Evolutionary conservation across 108 stramenopile genomes (phyloP).

Genomic region (Nannochloropsis gaditana): DNA sequence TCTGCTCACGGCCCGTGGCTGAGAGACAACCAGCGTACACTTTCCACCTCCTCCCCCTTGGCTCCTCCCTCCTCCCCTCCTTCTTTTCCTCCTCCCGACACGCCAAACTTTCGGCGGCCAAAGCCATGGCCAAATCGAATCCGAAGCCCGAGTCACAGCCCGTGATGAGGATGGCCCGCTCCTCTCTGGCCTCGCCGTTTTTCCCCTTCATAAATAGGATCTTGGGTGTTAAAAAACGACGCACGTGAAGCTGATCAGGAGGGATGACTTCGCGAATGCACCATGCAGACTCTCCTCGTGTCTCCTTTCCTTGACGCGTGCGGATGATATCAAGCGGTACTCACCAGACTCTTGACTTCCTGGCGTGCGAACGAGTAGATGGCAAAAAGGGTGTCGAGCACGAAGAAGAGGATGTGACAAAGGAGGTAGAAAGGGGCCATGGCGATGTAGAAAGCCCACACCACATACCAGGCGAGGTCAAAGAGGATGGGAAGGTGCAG

Average conservation of each 20-base stretch:
- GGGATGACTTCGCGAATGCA: too few species aligned
- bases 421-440: neutral
- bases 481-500: neutral
- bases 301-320: too few species aligned
- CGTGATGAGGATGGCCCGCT: neutral
- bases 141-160: conserved; percentile 7
- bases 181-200: neutral
- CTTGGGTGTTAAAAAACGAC: too few species aligned
- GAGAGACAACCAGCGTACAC: neutral
- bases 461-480: neutral
- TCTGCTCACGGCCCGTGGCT: neutral
- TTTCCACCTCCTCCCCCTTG: neutral
- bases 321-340: too few species aligned
- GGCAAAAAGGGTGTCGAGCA: neutral
- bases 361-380: too few species aligned
- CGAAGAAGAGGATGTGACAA: neutral
- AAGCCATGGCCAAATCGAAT: neutral
- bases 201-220: neutral
- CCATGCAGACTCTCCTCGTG: too few species aligned
- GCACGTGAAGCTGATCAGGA: too few species aligned
- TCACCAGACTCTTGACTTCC: too few species aligned
- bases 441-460: neutral
- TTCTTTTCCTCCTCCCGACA: neutral
- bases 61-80: neutral
- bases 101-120: neutral